Evolutionary conservation across 257 asterid genomes (phyloP), one percentile per base, ranked within the genome.

Genomic region (Cinchona pubescens): DNA sequence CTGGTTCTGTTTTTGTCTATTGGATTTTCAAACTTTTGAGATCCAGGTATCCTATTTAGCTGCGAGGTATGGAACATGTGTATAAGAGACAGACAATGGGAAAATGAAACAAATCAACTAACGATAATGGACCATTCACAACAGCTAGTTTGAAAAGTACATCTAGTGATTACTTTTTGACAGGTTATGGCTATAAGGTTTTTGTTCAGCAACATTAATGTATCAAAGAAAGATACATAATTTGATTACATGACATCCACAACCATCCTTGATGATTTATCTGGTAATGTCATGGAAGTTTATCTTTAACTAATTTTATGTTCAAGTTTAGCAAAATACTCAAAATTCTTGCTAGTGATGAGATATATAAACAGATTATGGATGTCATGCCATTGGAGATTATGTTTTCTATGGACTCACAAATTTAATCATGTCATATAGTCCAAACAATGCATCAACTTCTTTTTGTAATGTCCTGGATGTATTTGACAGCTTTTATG

Each of bases 341-440:
- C 12, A 42, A 59, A 61, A 30, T 29, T 60, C 37, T n/a, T 42
- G 5, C 29, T 46, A 15, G 30, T 21, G 32, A 27, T 60, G 11
- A 19, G 21, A 42, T 59, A 72, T 0, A 21, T 27, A 69, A 18
- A 12, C 42, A 43, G 15, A 32, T 21, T 14, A 13, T 8, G 64
- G 16, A 64, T 25, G 16, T 42, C 78, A 65, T 75, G 58, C 43
- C 15, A 55, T 40, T 66, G 19, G n/a, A 48, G 53, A 8, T 63
- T 3, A 34, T 40, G 4, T 38, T 74, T 73, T 9, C 15, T 21
- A 19, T 58, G 23, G 30, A 43, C 29, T 48, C 45, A 42, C 35
- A 53, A 21, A 63, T 68, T 23, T 40, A 62, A 21, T 63, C 13
- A 32, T 37, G 51, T 63, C 63, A 45, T 29, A 62, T 25, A 14